These are phyloP conservation scores for Phycomyces blakesleeanus DNA, from an alignment of 192 early-diverging fungal genomes.

Conservation along the genomic window DNA sequence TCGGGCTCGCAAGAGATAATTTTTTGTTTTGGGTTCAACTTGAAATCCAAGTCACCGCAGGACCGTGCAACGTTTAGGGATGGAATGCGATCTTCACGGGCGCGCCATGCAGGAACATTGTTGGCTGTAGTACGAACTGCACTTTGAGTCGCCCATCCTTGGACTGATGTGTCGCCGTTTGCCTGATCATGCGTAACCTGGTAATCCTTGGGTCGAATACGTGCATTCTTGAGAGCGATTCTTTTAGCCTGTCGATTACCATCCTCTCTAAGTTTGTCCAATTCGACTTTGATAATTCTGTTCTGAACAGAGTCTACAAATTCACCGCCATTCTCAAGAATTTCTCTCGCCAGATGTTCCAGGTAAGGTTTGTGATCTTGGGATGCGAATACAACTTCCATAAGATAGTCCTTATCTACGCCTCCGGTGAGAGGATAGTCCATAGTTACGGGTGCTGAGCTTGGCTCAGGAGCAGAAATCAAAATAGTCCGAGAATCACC, in stretches of 20 bases:
- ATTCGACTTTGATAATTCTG: conserved; percentile 48
- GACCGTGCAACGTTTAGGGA: conserved; percentile 56
- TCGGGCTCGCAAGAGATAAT: conserved; percentile 54
- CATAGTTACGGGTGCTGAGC: neutral
- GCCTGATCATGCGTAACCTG: neutral
- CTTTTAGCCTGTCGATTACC: conserved; percentile 42
- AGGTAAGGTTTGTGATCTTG: conserved; percentile 59
- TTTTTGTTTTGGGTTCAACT: conserved; percentile 45
- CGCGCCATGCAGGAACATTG: neutral
- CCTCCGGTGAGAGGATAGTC: conserved; percentile 2
- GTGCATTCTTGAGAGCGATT: conserved; percentile 50
- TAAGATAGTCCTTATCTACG: conserved; percentile 36
- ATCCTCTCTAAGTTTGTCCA: conserved; percentile 42
- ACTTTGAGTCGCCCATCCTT: conserved; percentile 12
- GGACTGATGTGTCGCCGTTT: neutral
- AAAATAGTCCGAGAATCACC: conserved; percentile 55
- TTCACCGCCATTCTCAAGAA: conserved; percentile 55
- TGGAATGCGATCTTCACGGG: conserved; percentile 31
- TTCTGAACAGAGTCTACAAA: conserved; percentile 58
- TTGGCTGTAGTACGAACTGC: conserved; percentile 21
- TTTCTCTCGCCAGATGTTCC: conserved; percentile 51
- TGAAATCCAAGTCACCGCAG: conserved; percentile 56
- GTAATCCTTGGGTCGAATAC: conserved; percentile 49
- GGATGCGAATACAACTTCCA: conserved; percentile 48
- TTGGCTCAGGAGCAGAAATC: conserved; percentile 33